These are phyloP conservation scores for Aaosphaeria arxii DNA, from an alignment of 2,329 filamentous ascomycete species.

Conservation along the genomic window DNA sequence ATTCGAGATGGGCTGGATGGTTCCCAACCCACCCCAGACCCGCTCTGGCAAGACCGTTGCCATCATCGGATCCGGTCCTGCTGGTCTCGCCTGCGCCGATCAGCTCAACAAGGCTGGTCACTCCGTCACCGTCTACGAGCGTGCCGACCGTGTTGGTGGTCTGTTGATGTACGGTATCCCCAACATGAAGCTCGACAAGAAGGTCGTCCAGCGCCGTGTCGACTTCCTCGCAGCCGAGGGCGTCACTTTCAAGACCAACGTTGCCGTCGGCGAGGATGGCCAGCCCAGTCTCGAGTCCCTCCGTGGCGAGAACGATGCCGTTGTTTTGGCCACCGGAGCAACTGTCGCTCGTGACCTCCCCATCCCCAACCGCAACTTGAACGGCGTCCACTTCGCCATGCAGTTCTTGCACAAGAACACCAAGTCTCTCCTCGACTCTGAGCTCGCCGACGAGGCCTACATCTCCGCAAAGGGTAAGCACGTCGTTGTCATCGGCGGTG, in stretches of 20 bases:
- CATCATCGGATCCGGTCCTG: constrained; percentile 86
- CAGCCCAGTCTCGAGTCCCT: constrained; percentile 68
- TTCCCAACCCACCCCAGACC: constrained; percentile 71
- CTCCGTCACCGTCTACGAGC: constrained; percentile 85
- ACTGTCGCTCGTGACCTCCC: constrained; percentile 91
- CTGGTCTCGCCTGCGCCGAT: constrained; percentile 85
- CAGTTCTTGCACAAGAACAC: constrained; percentile 97
- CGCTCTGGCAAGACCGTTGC: constrained; percentile 87
- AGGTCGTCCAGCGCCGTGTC: constrained; percentile 89
- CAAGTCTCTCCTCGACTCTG: constrained; percentile 92
- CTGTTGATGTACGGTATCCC: constrained; percentile 98
- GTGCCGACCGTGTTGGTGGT: constrained; percentile 84
- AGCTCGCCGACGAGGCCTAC: constrained; percentile 78
- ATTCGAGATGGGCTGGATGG: constrained; percentile 98
- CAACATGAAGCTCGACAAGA: constrained; percentile 99
- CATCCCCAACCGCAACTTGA: constrained; percentile 81
- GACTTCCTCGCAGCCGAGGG: constrained; percentile 94
- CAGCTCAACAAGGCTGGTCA: constrained; percentile 94
- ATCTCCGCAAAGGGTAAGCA: constrained; percentile 95
- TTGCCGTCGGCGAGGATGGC: constrained; percentile 75
- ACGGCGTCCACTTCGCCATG: constrained; percentile 95
- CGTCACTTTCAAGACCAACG: constrained; percentile 74
- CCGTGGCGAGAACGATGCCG: constrained; percentile 72
- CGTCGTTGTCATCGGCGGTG: constrained; percentile 94
- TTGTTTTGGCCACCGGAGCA: constrained; percentile 87